These are phyloP conservation scores for Leucosporidium scottii DNA, from an alignment of 768 basidiomycete genomes.

Conservation along the genomic window DNA sequence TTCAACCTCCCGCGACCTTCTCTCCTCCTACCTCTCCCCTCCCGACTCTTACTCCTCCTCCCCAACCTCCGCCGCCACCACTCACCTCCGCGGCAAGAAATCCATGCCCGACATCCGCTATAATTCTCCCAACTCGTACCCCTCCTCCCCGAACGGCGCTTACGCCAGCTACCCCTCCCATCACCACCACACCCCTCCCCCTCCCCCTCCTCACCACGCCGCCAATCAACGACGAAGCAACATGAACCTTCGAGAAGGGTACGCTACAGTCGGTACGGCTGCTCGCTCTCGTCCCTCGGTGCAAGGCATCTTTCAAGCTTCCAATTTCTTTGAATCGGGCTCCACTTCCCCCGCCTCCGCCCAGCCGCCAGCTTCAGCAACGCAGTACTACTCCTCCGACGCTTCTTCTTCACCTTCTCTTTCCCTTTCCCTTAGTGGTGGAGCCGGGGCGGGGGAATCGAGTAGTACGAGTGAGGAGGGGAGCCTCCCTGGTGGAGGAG, in stretches of 20 bases:
- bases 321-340: background rate
- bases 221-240: too few relatives aligned
- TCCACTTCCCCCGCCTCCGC: too few relatives aligned
- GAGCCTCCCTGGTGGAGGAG: too few relatives aligned
- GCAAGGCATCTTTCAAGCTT: conserved; percentile 8
- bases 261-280: conserved; percentile 1
- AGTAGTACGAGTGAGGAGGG: too few relatives aligned
- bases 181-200: too few relatives aligned
- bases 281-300: conserved; percentile 1
- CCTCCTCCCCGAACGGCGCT: background rate
- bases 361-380: too few relatives aligned
- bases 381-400: too few relatives aligned
- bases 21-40: conserved; percentile 41
- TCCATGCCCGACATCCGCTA: conserved; percentile 87
- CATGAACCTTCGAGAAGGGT: background rate
- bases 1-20: conserved; percentile 32
- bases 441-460: too few relatives aligned
- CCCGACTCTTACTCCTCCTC: conserved; percentile 37
- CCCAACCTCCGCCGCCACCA: conserved; percentile 44
- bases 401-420: too few relatives aligned
- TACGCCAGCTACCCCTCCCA: too few relatives aligned
- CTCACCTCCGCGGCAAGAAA: conserved; percentile 86
- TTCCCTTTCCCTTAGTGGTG: too few relatives aligned
- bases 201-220: too few relatives aligned
- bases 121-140: background rate